These are phyloP conservation scores for Lepidium aucheri DNA, from an alignment of 345 rosid species.

Conservation along the genomic window DNA sequence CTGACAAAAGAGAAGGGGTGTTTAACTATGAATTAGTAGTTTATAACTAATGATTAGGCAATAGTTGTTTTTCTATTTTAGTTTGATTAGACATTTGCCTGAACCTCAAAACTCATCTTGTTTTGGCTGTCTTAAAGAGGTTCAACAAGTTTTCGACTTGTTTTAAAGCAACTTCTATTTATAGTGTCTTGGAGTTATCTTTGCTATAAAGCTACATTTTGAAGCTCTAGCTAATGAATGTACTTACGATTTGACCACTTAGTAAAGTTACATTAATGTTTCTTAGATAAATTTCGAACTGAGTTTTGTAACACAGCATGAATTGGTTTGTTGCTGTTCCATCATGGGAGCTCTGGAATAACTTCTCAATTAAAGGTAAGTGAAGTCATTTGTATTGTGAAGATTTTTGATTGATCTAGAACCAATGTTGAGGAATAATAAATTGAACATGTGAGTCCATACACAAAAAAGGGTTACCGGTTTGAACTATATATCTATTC, in stretches of 20 bases:
- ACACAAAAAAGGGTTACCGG: neutral
- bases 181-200: neutral
- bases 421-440: neutral
- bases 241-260: neutral
- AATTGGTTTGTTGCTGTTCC: neutral
- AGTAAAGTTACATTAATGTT: neutral
- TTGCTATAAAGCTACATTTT: neutral
- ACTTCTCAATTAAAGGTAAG: neutral
- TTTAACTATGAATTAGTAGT: neutral
- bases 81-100: neutral
- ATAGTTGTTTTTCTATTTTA: neutral
- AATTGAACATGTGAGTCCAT: neutral
- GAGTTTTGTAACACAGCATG: neutral
- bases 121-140: neutral
- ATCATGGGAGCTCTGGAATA: neutral
- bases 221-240: neutral
- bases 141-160: neutral
- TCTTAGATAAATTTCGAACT: neutral
- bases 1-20: neutral
- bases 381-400: neutral
- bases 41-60: neutral
- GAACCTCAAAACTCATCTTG: neutral
- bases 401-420: neutral
- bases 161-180: neutral
- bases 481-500: neutral